phyloP scores from a whole-genome alignment of 2,329 filamentous ascomycete genomes.

The Verticillium klebahnii region DNA sequence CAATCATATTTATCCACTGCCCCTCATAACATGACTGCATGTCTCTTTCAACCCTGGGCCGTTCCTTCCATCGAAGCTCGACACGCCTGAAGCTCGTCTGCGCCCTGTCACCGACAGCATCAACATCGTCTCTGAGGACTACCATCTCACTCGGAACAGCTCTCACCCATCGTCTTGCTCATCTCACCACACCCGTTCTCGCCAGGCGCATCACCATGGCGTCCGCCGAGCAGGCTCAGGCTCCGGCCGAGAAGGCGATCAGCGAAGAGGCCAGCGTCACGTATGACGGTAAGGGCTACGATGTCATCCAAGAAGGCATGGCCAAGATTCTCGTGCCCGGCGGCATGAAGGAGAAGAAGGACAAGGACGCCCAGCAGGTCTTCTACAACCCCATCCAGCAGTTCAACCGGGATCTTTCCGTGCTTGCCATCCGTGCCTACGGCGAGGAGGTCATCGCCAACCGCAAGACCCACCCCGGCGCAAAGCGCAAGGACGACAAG shows the following conservation, averaged over 20 bases:
- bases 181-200: neutral
- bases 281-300: constrained; percentile 44
- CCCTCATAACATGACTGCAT: neutral
- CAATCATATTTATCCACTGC: neutral
- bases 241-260: neutral
- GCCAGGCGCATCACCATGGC: constrained; percentile 1
- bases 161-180: neutral
- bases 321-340: constrained; percentile 53
- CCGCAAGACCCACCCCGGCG: constrained; percentile 31
- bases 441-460: constrained; percentile 59
- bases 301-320: constrained; percentile 49
- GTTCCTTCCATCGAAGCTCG: neutral
- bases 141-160: neutral
- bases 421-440: constrained; percentile 86
- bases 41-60: neutral
- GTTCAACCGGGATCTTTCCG: constrained; percentile 94
- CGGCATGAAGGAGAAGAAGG: constrained; percentile 37
- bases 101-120: neutral
- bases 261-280: constrained; percentile 15
- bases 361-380: constrained; percentile 67
- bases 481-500: constrained; percentile 25
- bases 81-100: neutral
- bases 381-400: constrained; percentile 99
- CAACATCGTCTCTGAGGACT: neutral
- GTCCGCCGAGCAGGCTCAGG: neutral